phyloP scores from a whole-genome alignment of 176 grass and related monocot genomes.

The bread wheat (Triticum aestivum) region IWGSC_CS_RefSeq_v2.1 NC_057800.1:652969253-652969752 shows the following conservation, averaged over 20 bases:
- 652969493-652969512: constrained; percentile 23
- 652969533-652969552: constrained; percentile 27
- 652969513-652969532: constrained; percentile 33
- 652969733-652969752: constrained; percentile 17
- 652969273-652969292: constrained; percentile 15
- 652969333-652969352: background rate
- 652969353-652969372: background rate
- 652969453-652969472: background rate
- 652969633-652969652: background rate
- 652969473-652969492: background rate
- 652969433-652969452: background rate
- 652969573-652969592: constrained; percentile 10
- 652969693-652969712: constrained; percentile 24
- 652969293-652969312: constrained; percentile 18
- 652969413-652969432: background rate
- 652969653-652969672: background rate
- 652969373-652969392: constrained; percentile 1
- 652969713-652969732: background rate
- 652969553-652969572: constrained; percentile 8
- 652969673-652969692: constrained; percentile 17
- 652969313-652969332: constrained; percentile 4
- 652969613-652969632: constrained; percentile 26
- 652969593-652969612: background rate
- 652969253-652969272: background rate
- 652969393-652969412: background rate